Evolutionary conservation across 176 grass and related monocot species (phyloP).

Genomic region (Panicum miliaceum): DNA sequence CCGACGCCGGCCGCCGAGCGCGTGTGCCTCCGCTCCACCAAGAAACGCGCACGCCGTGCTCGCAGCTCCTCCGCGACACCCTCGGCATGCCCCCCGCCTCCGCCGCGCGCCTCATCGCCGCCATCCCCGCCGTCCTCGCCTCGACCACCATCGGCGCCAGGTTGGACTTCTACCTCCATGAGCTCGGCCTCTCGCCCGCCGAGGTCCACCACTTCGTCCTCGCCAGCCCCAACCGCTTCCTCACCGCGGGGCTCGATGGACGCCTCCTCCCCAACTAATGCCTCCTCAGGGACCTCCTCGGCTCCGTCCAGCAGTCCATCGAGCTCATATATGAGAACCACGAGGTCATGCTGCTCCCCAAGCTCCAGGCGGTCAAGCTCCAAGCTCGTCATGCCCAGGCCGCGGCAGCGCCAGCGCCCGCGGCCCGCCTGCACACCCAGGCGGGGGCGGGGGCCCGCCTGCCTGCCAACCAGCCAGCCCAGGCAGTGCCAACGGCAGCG

Average conservation of each 20-base stretch:
- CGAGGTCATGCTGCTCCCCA: constrained; percentile 37
- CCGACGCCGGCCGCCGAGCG: constrained; percentile 5
- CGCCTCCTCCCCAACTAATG: constrained; percentile 48
- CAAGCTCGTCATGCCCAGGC: constrained; percentile 40
- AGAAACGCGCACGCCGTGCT: constrained; percentile 42
- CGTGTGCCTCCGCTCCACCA: constrained; percentile 39
- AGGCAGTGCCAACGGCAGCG: too few species aligned
- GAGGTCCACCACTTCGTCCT: constrained; percentile 34
- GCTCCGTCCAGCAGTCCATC: constrained; percentile 8
- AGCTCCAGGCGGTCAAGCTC: constrained; percentile 53
- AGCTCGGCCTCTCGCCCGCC: constrained; percentile 41
- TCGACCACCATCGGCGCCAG: constrained; percentile 28
- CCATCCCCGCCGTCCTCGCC: background rate
- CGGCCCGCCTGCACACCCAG: too few species aligned
- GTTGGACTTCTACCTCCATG: constrained; percentile 53
- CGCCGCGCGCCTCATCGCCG: constrained; percentile 24
- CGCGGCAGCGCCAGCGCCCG: too few species aligned
- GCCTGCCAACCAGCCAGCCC: too few species aligned
- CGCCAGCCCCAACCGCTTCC: constrained; percentile 13
- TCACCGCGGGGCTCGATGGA: constrained; percentile 32
- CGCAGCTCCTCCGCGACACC: constrained; percentile 33
- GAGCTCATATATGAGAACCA: constrained; percentile 45
- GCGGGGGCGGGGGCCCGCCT: too few species aligned
- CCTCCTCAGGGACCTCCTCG: constrained; percentile 47
- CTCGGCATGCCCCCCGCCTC: constrained; percentile 20